These are phyloP conservation scores for Salvia splendens DNA, from an alignment of 257 asterid genomes.

Conservation along the genomic window DNA sequence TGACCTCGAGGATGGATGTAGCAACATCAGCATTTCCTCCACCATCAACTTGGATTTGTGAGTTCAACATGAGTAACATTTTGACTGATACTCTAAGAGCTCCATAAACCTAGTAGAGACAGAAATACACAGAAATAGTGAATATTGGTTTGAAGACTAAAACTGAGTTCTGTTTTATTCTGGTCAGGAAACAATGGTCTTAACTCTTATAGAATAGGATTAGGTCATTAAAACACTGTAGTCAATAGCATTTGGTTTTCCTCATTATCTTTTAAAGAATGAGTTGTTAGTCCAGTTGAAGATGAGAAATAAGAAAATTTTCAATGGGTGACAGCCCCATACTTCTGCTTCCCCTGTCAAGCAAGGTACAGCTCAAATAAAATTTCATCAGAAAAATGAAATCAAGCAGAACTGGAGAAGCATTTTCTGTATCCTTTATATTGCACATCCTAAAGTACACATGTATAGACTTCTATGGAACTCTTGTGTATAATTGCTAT, in stretches of 20 bases:
- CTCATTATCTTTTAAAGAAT: background rate
- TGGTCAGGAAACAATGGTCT: slow-evolving; percentile 6
- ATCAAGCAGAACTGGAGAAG: no score
- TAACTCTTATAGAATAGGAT: background rate
- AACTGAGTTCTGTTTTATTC: background rate
- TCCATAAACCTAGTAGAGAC: slow-evolving; percentile 71
- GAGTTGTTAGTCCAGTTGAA: background rate
- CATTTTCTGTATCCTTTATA: no score
- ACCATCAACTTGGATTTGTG: slow-evolving; percentile 84
- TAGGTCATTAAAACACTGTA: background rate
- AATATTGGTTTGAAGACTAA: slow-evolving; percentile 6
- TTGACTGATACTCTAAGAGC: slow-evolving; percentile 88
- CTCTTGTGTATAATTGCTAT: no score
- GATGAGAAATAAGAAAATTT: background rate
- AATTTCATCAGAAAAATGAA: background rate
- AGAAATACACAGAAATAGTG: slow-evolving; percentile 20
- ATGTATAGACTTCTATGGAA: no score
- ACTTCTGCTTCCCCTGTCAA: background rate
- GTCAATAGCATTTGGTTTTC: slow-evolving; percentile 15
- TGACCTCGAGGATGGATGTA: slow-evolving; percentile 87
- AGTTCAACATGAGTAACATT: slow-evolving; percentile 95
- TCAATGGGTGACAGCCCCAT: background rate
- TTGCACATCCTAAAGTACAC: no score
- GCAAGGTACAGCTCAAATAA: background rate
- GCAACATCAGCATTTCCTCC: slow-evolving; percentile 76